A percentile compares a stretch with the other conserved stretches of the same genome.
phyloP scores from a whole-genome alignment of 75 land plant genomes.

The Cryptomeria japonica region DNA sequence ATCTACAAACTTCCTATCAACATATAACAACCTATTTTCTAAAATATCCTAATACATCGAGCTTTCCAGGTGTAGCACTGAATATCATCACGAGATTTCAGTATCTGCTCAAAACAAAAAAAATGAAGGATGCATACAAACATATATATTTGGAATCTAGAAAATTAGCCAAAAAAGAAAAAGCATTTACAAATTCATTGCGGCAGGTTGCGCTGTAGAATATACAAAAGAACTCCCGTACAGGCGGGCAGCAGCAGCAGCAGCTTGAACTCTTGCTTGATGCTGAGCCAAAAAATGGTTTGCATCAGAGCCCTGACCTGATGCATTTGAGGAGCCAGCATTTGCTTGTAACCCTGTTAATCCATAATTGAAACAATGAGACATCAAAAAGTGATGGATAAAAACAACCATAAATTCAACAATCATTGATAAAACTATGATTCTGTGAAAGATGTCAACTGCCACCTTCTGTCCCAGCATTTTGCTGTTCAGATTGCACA shows the following conservation, averaged over 20 bases:
- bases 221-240: slow-evolving; percentile 73
- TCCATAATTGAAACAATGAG: background rate
- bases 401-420: background rate
- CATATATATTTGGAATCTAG: background rate
- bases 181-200: slow-evolving; percentile 12
- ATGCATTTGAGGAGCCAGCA: background rate
- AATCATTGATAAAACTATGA: slow-evolving; percentile 3
- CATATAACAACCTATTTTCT: background rate
- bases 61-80: background rate
- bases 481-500: slow-evolving; percentile 48
- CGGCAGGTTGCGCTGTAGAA: slow-evolving; percentile 36
- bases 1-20: background rate
- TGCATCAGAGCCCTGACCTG: slow-evolving; percentile 25
- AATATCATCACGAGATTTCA: background rate
- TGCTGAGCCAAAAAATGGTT: slow-evolving; percentile 34
- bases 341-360: background rate
- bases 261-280: slow-evolving; percentile 73
- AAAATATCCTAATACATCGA: background rate
- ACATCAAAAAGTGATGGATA: background rate
- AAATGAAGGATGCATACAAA: background rate
- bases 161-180: background rate
- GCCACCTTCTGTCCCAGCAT: slow-evolving; percentile 18
- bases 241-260: slow-evolving; percentile 67
- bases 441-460: background rate
- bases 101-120: background rate